Conservation (phyloP, 2,329 filamentous ascomycete species). For the Epichloe sp. region DNA sequence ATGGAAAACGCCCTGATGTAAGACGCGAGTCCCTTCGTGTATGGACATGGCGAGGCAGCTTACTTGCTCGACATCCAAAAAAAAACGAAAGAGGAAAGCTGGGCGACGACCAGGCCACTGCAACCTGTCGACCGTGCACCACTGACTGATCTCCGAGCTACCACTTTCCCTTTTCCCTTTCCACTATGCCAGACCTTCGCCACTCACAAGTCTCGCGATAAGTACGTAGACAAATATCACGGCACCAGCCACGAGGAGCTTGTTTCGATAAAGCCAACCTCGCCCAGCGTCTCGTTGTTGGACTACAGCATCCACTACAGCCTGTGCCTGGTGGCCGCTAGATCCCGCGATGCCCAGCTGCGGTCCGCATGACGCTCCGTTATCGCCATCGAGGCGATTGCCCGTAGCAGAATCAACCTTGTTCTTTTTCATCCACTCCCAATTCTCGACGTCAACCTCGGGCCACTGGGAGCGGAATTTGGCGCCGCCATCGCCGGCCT, state of each 20-base stretch:
- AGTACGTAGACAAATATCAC: constrained; percentile 73
- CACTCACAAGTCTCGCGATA: constrained; percentile 59
- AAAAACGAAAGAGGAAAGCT: background rate
- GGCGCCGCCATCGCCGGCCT: constrained; percentile 79
- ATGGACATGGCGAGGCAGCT: background rate
- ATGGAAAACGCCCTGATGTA: background rate
- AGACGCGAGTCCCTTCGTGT: background rate
- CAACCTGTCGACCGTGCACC: background rate
- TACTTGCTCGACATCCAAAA: background rate
- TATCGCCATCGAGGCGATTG: constrained; percentile 35
- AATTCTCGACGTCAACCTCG: constrained; percentile 79
- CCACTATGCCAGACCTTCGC: constrained; percentile 18
- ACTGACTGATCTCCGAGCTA: background rate
- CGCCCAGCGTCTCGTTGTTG: constrained; percentile 69
- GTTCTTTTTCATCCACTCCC: constrained; percentile 78
- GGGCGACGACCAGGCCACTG: background rate
- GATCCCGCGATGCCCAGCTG: constrained; percentile 46
- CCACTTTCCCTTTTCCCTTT: background rate
- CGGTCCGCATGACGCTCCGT: constrained; percentile 37
- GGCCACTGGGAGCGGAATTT: constrained; percentile 88
- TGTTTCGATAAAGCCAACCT: constrained; percentile 71
- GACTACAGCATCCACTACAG: constrained; percentile 63
- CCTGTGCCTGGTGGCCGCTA: constrained; percentile 50
- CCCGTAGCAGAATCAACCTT: constrained; percentile 70
- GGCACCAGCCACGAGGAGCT: constrained; percentile 56